Conservation (phyloP, 441 rosid species). For the Arabidopsis lyrata region DNA sequence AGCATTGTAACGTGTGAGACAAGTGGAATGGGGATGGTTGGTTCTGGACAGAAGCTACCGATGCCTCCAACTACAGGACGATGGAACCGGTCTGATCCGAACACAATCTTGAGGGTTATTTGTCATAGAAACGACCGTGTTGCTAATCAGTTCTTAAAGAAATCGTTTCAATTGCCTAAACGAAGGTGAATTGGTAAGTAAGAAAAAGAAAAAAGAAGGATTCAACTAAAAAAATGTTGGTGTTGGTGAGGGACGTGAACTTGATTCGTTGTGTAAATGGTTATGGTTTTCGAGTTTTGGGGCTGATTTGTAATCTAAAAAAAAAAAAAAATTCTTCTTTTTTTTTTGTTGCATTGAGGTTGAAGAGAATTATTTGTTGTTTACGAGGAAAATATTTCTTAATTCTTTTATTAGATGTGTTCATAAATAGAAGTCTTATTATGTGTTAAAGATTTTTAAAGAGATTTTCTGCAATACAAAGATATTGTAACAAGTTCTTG, state of each 20-base stretch:
- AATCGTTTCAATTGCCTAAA: constrained; percentile 73
- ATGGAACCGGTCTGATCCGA: constrained; percentile 84
- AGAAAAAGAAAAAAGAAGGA: neutral
- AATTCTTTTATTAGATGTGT: constrained; percentile 24
- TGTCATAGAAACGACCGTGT: constrained; percentile 80
- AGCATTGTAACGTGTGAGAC: constrained; percentile 71
- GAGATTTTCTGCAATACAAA: neutral
- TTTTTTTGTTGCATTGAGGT: constrained; percentile 22
- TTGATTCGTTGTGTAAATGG: constrained; percentile 24
- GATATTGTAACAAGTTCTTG: too few species aligned
- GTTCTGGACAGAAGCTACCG: constrained; percentile 68
- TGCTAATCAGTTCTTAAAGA: constrained; percentile 75
- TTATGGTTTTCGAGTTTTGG: neutral
- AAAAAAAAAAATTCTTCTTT: too few species aligned
- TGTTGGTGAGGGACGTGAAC: constrained; percentile 14
- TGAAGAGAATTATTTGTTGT: constrained; percentile 5
- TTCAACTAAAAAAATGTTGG: neutral
- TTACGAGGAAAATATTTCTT: constrained; percentile 7
- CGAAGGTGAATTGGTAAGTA: constrained; percentile 43
- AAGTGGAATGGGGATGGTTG: constrained; percentile 61
- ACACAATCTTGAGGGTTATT: constrained; percentile 77
- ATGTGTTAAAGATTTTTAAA: neutral
- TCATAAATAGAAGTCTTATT: neutral
- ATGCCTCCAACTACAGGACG: constrained; percentile 90
- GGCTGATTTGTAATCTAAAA: constrained; percentile 11